A percentile compares a stretch with the other conserved stretches of the same genome.
These are phyloP conservation scores for Alternaria incomplexa DNA, from an alignment of 2,329 filamentous ascomycete species.

Conservation along the genomic window DNA sequence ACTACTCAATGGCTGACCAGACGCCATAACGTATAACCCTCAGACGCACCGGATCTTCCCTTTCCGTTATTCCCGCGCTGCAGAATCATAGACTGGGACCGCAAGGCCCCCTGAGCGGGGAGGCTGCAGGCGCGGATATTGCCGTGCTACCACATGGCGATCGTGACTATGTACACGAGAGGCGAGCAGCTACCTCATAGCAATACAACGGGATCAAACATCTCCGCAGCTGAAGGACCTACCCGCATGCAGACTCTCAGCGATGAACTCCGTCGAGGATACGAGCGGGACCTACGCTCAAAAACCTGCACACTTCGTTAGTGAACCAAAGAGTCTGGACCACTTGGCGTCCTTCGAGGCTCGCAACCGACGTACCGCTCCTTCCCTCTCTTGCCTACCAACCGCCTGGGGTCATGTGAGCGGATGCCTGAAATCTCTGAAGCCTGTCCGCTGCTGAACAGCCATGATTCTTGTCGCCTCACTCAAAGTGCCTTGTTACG, in stretches of 20 bases:
- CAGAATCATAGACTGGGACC: neutral
- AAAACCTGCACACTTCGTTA: neutral
- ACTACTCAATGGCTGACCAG: neutral
- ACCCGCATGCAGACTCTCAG: neutral
- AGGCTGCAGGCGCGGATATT: neutral
- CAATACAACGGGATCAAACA: neutral
- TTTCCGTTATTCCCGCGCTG: neutral
- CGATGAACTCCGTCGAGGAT: neutral
- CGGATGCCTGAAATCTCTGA: neutral
- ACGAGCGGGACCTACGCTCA: neutral
- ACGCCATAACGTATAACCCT: neutral
- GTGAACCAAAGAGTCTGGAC: neutral
- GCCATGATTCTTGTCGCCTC: neutral
- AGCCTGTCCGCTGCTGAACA: neutral
- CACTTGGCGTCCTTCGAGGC: neutral
- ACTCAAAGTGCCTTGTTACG: neutral
- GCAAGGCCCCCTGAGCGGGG: neutral
- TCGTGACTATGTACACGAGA: neutral
- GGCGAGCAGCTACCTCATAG: neutral
- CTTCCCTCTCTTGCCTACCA: neutral
- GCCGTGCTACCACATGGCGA: neutral
- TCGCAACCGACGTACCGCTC: neutral
- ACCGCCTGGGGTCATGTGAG: neutral
- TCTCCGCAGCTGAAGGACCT: neutral
- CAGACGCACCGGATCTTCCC: neutral